Base-by-base conservation (phyloP, 441 rosid genomes). In the Brassica balearica region DNA sequence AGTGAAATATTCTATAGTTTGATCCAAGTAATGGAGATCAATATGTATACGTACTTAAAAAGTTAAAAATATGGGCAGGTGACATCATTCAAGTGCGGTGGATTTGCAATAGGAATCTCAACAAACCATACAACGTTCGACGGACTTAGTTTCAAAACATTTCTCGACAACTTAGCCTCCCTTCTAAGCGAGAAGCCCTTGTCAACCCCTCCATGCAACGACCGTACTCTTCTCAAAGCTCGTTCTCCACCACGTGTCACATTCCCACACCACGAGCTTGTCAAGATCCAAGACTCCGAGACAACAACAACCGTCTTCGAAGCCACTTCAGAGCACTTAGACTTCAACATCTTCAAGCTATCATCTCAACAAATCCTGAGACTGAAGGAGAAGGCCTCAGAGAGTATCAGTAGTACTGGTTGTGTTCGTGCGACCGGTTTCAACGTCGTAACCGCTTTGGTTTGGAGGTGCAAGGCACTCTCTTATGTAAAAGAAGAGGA, bases 391-490 rank as follows among this genome's bases (percentile, higher is more conserved):
- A 88, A 74, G 72, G 94, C 92, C 58, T 81, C 78, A 0, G 7
- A 56, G 9, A 14, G 17, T 53, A 3, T 43, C 3, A 27, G 63
- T 36, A 74, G 55, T 20, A 23, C 27, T 3, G 46, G 63, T 6
- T 23, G 7, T 2, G 68, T 81, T 2, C 81, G 84, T 0, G 58
- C 84, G 65, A 79, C 93, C 0, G 82, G 96, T 8, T 92, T 91
- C 79, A 91, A 90, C 34, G 92, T 77, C 2, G 86, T 89, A 6
- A 85, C 93, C 0, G 92, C 97, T 9, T 90, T 81, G 59, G 61
- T 92, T 1, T 94, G 98, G 98, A 82, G 87, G 51, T 94, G 94
- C 84, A 94, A 90, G 76, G 97, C 98, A 12, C 78, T 92, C 60
- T 90, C 97, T 1, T 67, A 8, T 3, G 74, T 68, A 8, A 0